A percentile compares a stretch with the other conserved stretches of the same genome.
These are phyloP conservation scores for Clonostachys rosea DNA, from an alignment of 2,329 filamentous ascomycete genomes.

Conservation along the genomic window DNA sequence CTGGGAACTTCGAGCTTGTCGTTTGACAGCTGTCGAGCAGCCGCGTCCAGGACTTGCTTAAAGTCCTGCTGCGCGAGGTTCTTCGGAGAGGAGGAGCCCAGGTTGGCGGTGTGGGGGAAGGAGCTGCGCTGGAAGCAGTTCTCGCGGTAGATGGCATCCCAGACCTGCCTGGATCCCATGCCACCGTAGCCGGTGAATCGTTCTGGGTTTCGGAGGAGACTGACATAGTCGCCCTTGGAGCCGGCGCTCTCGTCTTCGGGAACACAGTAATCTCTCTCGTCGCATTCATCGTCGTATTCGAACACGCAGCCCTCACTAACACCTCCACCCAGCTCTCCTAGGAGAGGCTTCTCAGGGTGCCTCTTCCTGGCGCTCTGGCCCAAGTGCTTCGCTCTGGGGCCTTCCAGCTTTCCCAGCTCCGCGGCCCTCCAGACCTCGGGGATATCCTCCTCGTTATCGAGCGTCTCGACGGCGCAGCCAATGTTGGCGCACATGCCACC, in stretches of 20 bases:
- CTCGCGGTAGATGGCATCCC: slow-evolving; percentile 94
- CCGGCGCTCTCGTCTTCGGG: slow-evolving; percentile 86
- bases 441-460: slow-evolving; percentile 93
- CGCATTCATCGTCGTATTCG: slow-evolving; percentile 95
- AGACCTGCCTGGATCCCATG: slow-evolving; percentile 80
- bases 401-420: slow-evolving; percentile 87
- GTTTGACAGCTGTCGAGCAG: slow-evolving; percentile 41
- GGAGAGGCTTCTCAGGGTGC: slow-evolving; percentile 67
- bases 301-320: slow-evolving; percentile 96
- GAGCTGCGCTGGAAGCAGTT: slow-evolving; percentile 83
- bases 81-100: slow-evolving; percentile 37
- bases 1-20: slow-evolving; percentile 39
- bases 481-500: slow-evolving; percentile 95
- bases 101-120: slow-evolving; percentile 53
- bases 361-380: slow-evolving; percentile 69
- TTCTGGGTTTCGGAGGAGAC: slow-evolving; percentile 87
- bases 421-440: slow-evolving; percentile 87
- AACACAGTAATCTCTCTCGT: slow-evolving; percentile 94
- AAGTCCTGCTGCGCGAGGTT: slow-evolving; percentile 57
- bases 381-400: slow-evolving; percentile 86
- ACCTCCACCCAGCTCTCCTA: slow-evolving; percentile 76
- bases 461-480: slow-evolving; percentile 89
- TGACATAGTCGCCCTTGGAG: slow-evolving; percentile 94
- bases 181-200: slow-evolving; percentile 93
- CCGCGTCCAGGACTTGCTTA: slow-evolving; percentile 55